Evolutionary conservation across 495 filamentous ascomycete genomes (phyloP), one percentile per base, ranked within the genome.

Genomic region (Penicillium nucicola): DNA sequence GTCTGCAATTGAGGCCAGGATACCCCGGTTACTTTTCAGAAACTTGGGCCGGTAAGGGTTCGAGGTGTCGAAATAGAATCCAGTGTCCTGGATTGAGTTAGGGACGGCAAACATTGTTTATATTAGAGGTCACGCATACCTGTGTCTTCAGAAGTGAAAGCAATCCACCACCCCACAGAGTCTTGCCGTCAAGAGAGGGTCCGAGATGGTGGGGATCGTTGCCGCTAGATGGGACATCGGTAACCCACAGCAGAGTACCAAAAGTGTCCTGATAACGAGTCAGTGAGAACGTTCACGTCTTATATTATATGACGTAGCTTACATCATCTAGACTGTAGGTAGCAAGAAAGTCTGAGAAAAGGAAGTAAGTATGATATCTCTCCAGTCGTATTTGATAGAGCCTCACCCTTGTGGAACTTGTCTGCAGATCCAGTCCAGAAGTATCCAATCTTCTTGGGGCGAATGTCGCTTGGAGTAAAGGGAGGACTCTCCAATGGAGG

Each of bases 371-470:
- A 31, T 23, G 36, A 25, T 9, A 20, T 36, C 13, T 30, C 12
- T 6, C 9, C 15, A 46, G 25, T 13, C 10, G 34, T 30, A 13
- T 42, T 19, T 31, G 7, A 35, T 30, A 38, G 34, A 48, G 31
- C 22, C 53, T 12, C 46, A 63, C 62, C 61, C 52, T 76, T 77
- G 64, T 84, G 80, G 41, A 72, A 46, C 56, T 83, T 84, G 59
- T 85, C 81, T 15, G 75, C 81, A 11, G 81, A 69, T 28, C 74
- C 82, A 45, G 80, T 81, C 77, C 78, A 85, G 65, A 83, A 84
- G 62, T 82, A 84, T 3, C 80, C 82, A 52, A 85, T 82, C 67
- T 84, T 85, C 78, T 84, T 84, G 33, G 82, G 81, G 65, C 76
- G 75, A 53, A 84, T 77, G 33, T 78, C 62, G 57, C 78, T 80